phyloP scores from a whole-genome alignment of 352 stramenopile species.

The Blastocystis sp. region DNA sequence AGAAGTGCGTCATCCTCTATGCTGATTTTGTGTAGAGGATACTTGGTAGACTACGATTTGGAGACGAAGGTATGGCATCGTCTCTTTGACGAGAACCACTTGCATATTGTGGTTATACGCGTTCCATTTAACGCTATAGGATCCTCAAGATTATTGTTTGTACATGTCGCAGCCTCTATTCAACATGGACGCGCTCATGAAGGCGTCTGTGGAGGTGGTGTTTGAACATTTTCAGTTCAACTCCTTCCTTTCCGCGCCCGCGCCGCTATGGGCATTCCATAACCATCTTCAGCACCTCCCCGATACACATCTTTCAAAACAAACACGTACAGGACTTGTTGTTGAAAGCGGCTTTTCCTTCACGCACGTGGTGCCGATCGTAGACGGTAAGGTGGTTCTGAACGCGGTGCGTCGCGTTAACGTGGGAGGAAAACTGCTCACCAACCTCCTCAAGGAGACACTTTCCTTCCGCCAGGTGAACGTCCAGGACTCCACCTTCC shows the following conservation, averaged over 20 bases:
- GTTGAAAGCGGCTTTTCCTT: conserved; percentile 74
- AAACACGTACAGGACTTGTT: conserved; percentile 58
- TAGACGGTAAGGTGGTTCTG: conserved; percentile 63
- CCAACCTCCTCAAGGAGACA: conserved; percentile 73
- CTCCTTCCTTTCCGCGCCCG: not conserved
- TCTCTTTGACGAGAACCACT: not conserved
- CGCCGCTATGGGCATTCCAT: conserved; percentile 6
- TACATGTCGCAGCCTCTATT: conserved; percentile 46
- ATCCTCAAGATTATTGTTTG: conserved; percentile 9
- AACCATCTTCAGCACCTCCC: not conserved
- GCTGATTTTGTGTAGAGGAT: not conserved
- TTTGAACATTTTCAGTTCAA: conserved; percentile 46
- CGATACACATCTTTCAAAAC: not conserved
- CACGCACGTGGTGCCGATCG: conserved; percentile 68
- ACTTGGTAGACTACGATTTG: conserved; percentile 38
- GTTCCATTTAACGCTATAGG: not conserved
- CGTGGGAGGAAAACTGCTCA: conserved; percentile 72
- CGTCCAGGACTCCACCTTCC: conserved; percentile 21
- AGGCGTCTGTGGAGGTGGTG: not conserved
- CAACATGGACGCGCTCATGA: conserved; percentile 43
- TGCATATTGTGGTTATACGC: not conserved
- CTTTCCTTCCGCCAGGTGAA: conserved; percentile 44
- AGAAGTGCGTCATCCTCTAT: not conserved
- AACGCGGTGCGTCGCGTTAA: conserved; percentile 62
- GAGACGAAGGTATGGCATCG: conserved; percentile 26